Evolutionary conservation across 495 filamentous ascomycete genomes (phyloP).

Genomic region (Neurospora sp.): DNA sequence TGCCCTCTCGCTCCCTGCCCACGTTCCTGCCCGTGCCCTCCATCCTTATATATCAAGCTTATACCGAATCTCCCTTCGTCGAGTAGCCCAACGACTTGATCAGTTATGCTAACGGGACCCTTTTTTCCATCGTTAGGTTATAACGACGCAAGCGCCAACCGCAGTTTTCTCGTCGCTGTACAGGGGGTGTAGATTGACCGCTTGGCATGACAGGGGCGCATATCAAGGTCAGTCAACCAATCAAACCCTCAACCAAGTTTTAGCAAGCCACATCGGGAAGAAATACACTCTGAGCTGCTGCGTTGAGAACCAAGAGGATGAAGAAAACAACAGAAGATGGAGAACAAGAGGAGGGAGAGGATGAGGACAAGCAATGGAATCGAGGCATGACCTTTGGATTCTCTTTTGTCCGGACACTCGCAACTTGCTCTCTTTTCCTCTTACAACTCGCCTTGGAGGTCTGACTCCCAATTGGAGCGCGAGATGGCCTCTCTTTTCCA

Average conservation of each 20-base stretch:
- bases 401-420: neutral
- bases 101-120: conserved; percentile 10
- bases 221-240: conserved; percentile 23
- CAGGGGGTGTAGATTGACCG: conserved; percentile 16
- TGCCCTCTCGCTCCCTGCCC: neutral
- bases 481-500: neutral
- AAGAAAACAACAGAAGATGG: neutral
- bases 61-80: neutral
- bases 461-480: neutral
- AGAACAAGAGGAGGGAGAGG: neutral
- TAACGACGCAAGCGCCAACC: neutral
- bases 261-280: conserved; percentile 9
- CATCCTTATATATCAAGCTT: neutral
- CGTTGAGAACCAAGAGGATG: neutral
- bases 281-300: neutral
- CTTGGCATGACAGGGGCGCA: conserved; percentile 23
- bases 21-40: neutral
- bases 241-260: conserved; percentile 13
- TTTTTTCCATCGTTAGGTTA: conserved; percentile 4
- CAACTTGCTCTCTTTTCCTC: neutral
- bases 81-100: neutral
- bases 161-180: conserved; percentile 4
- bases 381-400: neutral
- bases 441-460: neutral
- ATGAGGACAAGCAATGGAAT: neutral